These are phyloP conservation scores for Linaria vulgaris DNA, from an alignment of 257 asterid species.

Conservation along the genomic window DNA sequence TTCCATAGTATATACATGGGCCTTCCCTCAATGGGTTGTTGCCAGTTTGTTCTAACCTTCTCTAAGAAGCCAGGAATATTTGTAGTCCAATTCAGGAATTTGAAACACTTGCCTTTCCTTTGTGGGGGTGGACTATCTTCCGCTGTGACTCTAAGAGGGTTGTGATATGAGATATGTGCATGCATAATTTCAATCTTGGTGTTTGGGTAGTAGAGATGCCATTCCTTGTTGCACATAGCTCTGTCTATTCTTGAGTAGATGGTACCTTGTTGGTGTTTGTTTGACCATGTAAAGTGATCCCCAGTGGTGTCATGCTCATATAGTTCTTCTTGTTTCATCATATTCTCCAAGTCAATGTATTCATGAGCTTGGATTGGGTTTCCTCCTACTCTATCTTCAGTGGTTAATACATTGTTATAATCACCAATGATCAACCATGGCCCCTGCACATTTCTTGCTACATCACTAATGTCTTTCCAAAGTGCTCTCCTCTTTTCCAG, in stretches of 20 bases:
- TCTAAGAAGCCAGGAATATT: background rate
- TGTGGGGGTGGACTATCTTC: too few species aligned
- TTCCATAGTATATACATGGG: background rate
- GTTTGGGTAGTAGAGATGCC: background rate
- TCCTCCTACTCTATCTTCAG: background rate
- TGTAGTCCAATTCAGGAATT: background rate
- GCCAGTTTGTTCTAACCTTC: background rate
- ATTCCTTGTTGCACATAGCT: background rate
- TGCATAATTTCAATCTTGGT: background rate
- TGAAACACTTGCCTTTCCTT: background rate
- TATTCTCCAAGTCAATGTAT: background rate
- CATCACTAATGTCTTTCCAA: background rate
- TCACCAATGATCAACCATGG: background rate
- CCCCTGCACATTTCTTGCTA: background rate
- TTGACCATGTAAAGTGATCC: background rate
- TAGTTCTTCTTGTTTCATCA: background rate
- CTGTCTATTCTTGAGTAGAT: background rate
- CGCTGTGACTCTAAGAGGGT: background rate
- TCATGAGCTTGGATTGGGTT: background rate
- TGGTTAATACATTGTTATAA: background rate
- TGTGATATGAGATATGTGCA: background rate
- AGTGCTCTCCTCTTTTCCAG: background rate
- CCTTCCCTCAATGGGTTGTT: background rate
- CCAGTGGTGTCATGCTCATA: background rate
- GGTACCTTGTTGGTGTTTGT: background rate